Evolutionary conservation across 2,329 filamentous ascomycete species (phyloP), one percentile per base, ranked within the genome.

Genomic region (Geosmithia flava): DNA sequence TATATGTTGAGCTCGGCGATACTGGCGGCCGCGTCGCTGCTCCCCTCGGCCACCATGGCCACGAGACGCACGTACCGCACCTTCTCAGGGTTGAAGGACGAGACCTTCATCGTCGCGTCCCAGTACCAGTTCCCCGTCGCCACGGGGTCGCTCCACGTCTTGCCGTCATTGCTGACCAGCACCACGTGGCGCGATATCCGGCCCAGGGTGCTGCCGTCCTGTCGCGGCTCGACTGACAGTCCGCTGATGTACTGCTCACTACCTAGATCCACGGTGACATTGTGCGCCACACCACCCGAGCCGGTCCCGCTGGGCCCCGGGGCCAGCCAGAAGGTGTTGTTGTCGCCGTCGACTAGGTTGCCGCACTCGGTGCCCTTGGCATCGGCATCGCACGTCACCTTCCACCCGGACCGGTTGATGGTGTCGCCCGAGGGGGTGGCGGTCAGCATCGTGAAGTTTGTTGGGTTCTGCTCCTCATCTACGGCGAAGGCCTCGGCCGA

Each of bases 1-100:
- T 59, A 62, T 20, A 64, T 48, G 27, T 60, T 58, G 20, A 67
- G 50, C 43, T 64, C 61, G 4, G 61, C 55, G 17, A 62, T 54
- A 52, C 59, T 63, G 7, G 60, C 59, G 58, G 58, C 63, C 11
- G 50, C 51, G 29, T 58, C 53, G 20, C 56, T 56, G n/a, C 56
- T 50, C 10, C 57, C 56, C 49, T 65, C 62, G 15, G 54, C 58
- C 15, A 54, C 48, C 13, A 37, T 37, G 33, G 33, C 61, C 4
- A 50, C 52, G 29, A 66, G 47, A n/a, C 57, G 56, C 13, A 64
- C 53, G 45, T 61, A 65, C 20, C 59, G 57, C 23, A 55, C 55
- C 8, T 52, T 53, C 29, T 51, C 49, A 11, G 59, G 56, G 7
- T 60, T 57, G 50, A 65, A 65, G 51, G 60, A 62, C 37, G 61